Evolutionary conservation across 768 basidiomycete species (phyloP).

Genomic region (Kwoniella dejecticola): DNA sequence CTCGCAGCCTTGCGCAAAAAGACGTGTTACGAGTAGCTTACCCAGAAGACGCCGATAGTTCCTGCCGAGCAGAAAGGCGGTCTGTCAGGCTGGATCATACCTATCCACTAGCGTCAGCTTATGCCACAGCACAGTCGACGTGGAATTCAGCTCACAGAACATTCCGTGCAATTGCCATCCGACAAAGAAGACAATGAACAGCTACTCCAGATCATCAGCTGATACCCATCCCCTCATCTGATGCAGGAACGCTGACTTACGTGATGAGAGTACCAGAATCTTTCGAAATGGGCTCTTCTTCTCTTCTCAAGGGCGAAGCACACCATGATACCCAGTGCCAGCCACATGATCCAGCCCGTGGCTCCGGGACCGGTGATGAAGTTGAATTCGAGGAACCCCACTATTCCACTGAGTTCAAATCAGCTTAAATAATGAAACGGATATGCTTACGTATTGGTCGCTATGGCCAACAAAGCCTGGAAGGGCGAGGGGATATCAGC

Average conservation of each 20-base stretch:
- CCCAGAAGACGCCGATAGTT: slow-evolving; percentile 93
- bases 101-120: slow-evolving; percentile 3
- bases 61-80: slow-evolving; percentile 83
- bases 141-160: slow-evolving; percentile 61
- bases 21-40: slow-evolving; percentile 57
- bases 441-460: slow-evolving; percentile 37
- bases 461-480: slow-evolving; percentile 74
- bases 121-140: not conserved
- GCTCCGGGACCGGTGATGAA: slow-evolving; percentile 65
- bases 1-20: not conserved
- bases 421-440: too few species aligned
- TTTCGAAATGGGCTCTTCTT: slow-evolving; percentile 75
- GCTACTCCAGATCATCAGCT: slow-evolving; percentile 63
- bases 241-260: slow-evolving; percentile 34
- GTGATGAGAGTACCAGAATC: slow-evolving; percentile 50
- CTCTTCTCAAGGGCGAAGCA: slow-evolving; percentile 82
- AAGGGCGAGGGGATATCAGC: slow-evolving; percentile 56
- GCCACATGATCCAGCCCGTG: slow-evolving; percentile 86
- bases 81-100: slow-evolving; percentile 69
- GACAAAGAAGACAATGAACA: slow-evolving; percentile 91
- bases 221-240: not conserved
- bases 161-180: slow-evolving; percentile 93
- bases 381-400: slow-evolving; percentile 75
- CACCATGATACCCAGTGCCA: slow-evolving; percentile 72
- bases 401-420: slow-evolving; percentile 59